Conservation (phyloP, 345 rosid genomes). For the Erodium maritimum region DNA sequence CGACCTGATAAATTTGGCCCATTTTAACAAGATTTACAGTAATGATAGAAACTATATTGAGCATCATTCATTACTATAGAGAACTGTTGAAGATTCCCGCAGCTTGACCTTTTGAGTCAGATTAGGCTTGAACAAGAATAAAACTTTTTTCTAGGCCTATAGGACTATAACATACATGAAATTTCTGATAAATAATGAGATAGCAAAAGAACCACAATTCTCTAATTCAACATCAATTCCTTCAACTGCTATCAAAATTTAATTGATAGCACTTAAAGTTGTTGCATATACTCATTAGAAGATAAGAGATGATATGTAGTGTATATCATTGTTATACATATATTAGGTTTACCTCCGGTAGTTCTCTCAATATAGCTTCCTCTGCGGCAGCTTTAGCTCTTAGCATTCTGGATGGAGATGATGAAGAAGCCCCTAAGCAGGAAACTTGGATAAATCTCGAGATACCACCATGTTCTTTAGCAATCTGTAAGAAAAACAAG, state of each 20-base stretch:
- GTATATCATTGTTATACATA: background rate
- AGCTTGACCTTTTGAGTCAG: too few relatives aligned
- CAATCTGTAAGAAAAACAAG: conserved; percentile 38
- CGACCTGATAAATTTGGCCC: too few relatives aligned
- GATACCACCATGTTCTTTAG: conserved; percentile 96
- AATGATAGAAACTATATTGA: background rate
- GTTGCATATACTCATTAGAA: background rate
- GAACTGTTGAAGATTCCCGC: background rate
- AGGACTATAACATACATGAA: background rate
- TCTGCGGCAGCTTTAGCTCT: conserved; percentile 92
- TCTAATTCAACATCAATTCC: background rate
- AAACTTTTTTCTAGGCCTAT: too few relatives aligned
- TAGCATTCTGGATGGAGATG: conserved; percentile 71
- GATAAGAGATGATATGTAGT: background rate
- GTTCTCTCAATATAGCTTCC: conserved; percentile 63
- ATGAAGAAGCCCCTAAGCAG: conserved; percentile 73
- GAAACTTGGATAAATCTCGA: conserved; percentile 93
- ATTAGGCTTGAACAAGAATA: too few relatives aligned
- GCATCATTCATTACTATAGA: background rate
- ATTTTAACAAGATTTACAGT: too few relatives aligned
- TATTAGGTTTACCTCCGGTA: conserved; percentile 54
- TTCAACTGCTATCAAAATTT: background rate
- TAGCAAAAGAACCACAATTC: background rate
- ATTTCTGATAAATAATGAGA: background rate
- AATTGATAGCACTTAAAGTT: background rate